Evolutionary conservation across 2,329 filamentous ascomycete species (phyloP).

Genomic region (Aspergillus ruber): DNA sequence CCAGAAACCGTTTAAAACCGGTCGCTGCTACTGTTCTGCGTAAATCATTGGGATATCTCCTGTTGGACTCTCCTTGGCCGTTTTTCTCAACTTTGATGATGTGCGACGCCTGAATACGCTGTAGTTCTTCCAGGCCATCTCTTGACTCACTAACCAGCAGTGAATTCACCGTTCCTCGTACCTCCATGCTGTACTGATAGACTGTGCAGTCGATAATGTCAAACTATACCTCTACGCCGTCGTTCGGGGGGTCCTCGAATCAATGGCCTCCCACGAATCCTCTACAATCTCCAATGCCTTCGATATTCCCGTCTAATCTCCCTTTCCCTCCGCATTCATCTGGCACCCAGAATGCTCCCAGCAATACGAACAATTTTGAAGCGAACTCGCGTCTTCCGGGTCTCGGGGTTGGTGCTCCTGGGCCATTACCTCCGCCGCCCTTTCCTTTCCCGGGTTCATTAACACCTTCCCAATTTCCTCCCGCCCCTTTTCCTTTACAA

Average conservation of each 20-base stretch:
- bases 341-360: constrained; percentile 2
- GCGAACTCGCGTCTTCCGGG: constrained; percentile 26
- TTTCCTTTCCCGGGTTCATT: constrained; percentile 28
- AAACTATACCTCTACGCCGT: constrained; percentile 41
- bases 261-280: constrained; percentile 26
- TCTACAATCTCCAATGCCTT: constrained; percentile 13
- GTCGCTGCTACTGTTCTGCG: too few species aligned
- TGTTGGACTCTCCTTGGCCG: constrained; percentile 12
- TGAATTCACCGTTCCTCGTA: background rate
- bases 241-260: constrained; percentile 34
- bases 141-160: constrained; percentile 5
- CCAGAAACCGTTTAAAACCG: too few species aligned
- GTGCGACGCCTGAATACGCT: constrained; percentile 13
- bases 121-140: constrained; percentile 2
- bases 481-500: constrained; percentile 27
- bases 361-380: constrained; percentile 15
- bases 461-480: constrained; percentile 23
- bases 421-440: constrained; percentile 21
- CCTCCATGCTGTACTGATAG: background rate
- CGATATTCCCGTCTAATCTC: constrained; percentile 21
- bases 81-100: constrained; percentile 9
- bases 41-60: constrained; percentile 4
- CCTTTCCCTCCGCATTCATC: constrained; percentile 19
- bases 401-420: constrained; percentile 17
- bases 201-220: constrained; percentile 33